phyloP scores from a whole-genome alignment of 371 early-diverging fungal genomes.

The Mucor lusitanicus region DNA sequence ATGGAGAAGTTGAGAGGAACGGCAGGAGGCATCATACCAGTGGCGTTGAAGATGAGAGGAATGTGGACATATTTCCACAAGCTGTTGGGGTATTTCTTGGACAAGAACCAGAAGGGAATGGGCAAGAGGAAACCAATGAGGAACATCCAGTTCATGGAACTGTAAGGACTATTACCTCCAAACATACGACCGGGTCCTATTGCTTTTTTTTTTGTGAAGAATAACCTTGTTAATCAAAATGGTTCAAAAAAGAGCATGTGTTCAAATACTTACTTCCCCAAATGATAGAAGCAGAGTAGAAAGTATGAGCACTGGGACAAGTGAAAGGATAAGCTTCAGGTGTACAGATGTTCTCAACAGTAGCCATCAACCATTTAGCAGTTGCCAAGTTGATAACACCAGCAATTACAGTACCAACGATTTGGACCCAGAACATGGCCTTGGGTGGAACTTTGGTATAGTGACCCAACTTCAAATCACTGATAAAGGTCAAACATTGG shows the following conservation, averaged over 20 bases:
- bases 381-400: conserved; percentile 63
- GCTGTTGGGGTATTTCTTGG: conserved; percentile 50
- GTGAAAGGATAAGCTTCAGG: conserved; percentile 51
- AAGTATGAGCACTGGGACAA: conserved; percentile 66
- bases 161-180: conserved; percentile 59
- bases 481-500: conserved; percentile 62
- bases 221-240: too few species aligned
- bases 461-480: conserved; percentile 70
- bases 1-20: conserved; percentile 58
- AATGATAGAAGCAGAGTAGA: conserved; percentile 68
- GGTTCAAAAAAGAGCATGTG: too few species aligned
- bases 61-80: conserved; percentile 65
- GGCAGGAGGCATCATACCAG: conserved; percentile 73
- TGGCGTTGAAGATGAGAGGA: conserved; percentile 66
- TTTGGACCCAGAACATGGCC: conserved; percentile 69
- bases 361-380: conserved; percentile 65
- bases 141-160: conserved; percentile 58
- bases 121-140: conserved; percentile 67
- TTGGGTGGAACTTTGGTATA: conserved; percentile 73
- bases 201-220: too few species aligned
- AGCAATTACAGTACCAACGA: conserved; percentile 58
- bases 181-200: conserved; percentile 74
- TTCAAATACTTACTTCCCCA: too few species aligned
- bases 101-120: conserved; percentile 55
- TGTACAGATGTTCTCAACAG: conserved; percentile 60